Evolutionary conservation across 768 basidiomycete genomes (phyloP), one percentile per base, ranked within the genome.

Genomic region (Collybia sp.): DNA sequence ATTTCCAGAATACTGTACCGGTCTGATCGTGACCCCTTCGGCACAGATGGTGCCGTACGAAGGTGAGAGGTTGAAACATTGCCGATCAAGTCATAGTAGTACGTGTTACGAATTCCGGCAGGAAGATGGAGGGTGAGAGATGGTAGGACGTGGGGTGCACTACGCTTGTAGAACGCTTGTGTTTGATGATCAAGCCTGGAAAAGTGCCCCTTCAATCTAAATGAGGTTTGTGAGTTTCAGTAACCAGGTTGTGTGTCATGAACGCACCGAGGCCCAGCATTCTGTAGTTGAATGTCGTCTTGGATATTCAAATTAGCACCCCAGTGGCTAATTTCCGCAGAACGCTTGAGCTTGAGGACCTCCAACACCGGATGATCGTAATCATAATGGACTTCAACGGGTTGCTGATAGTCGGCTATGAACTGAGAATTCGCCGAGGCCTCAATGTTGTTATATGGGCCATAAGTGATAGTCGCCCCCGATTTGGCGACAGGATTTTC

Each of bases 301-400:
- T 97, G 82, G 25, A 94, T 85, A 58, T 97, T 96, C 32, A 99
- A 62, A 63, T 96, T 96, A 35, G 83, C 81, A 30, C 95, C 94
- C 96, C 95, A 98, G 60, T 98, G 95, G 53, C 93, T 95, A 52
- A 99, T 83, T 67, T 99, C 95, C 1, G 85, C 92, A 0, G 75
- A 57, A 41, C 96, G 83, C 49, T 79, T 75, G 30, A 96, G 76
- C 36, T 73, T 82, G 30, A 71, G 74, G 43, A 97, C 69, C 52
- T 91, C 82, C 17, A 93, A 60, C 36, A 96, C 79, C 0, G 95
- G 91, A 48, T 83, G 73, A n/a, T 85, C 88, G 47, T 85, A 85
- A 53, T 74, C 70, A 67, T 93, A 98, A 60, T 95, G 93, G 2
- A 96, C 71, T 11, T 67, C 66, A 52, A 94, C 61, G 20, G 71